These are phyloP conservation scores for Veloboletus limbatus DNA, from an alignment of 1,284 basidiomycete species.

Conservation along the genomic window DNA sequence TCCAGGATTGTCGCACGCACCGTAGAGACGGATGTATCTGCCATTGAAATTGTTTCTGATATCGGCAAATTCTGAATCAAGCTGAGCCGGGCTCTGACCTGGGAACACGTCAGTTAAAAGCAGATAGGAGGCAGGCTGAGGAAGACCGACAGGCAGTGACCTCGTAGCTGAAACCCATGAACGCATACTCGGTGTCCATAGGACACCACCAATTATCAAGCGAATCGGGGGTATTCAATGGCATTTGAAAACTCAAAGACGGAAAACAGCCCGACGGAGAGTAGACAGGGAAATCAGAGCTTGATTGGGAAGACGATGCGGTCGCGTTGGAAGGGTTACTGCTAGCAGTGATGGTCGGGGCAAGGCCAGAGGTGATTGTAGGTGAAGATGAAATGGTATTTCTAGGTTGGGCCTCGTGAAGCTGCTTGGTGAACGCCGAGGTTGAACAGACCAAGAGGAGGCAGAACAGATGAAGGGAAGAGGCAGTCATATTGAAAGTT, in stretches of 20 bases:
- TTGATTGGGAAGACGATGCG: no score
- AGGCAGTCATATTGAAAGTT: background rate
- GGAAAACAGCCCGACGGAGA: constrained; percentile 48
- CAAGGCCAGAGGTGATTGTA: background rate
- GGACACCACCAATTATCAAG: constrained; percentile 67
- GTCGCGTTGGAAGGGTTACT: background rate
- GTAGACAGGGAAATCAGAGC: no score
- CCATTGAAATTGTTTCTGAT: constrained; percentile 59
- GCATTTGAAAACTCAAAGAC: constrained; percentile 57
- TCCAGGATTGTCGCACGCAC: constrained; percentile 58
- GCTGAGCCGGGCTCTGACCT: constrained; percentile 49
- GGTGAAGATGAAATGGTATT: background rate
- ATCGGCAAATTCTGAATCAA: constrained; percentile 60
- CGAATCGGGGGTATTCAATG: constrained; percentile 44
- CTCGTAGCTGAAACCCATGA: constrained; percentile 73
- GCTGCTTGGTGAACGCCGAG: background rate
- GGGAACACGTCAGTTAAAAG: background rate
- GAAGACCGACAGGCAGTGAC: constrained; percentile 51
- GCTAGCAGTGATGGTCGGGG: background rate
- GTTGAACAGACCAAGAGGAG: background rate
- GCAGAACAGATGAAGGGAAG: background rate
- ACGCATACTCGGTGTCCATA: constrained; percentile 60
- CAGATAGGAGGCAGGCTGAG: background rate
- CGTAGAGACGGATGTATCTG: constrained; percentile 73
- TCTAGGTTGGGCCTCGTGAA: background rate